Base-by-base conservation (phyloP, 768 basidiomycete genomes). In the Astraeus odoratus region DNA sequence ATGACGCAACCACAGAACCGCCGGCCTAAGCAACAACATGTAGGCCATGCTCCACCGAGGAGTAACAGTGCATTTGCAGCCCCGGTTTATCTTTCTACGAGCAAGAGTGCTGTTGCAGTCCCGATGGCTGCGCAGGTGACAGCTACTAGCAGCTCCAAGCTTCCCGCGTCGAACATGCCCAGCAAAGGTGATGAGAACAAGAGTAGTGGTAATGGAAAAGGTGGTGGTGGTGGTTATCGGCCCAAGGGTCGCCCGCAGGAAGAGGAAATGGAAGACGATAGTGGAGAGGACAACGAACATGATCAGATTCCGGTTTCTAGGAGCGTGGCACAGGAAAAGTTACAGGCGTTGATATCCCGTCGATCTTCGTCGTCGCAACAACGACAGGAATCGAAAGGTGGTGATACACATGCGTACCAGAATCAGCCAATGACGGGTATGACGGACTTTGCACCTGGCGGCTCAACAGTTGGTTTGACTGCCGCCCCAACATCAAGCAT, bases 261-360 rank as follows among this genome's bases (percentile, higher is more conserved):
- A 19, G 68, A 69, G 52, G 85, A 86, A 58, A 64, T 86, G 69
- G 86, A 86, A 48, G 76, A 81, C n/a, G 70, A 72, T 36, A 79
- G 73, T 46, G 78, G 69, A 15, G 73, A 67, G 31, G 78, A 67
- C 30, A 61, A 68, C 36, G 71, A 80, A 13, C 67, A 64, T 2
- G 69, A 75, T 53, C 66, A 60, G 19, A 69, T 83, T 23, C 72
- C 77, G 53, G 63, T 86, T 18, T 80, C 84, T 20, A 72, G 71
- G 60, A 85, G 83, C 40, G 72, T 83, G 25, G 86, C 83, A 10
- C 79, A 86, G 53, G 76, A 81, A 64, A 78, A 71, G 61, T 55
- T 88, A 47, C 76, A 72, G 37, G 76, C 76, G 1, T 61, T 86
- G 3, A 77, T 76, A 29, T 66, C 73, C 40, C 68, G 74, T 10